Evolutionary conservation across 352 stramenopile genomes (phyloP), one percentile per base, ranked within the genome.

Genomic region (Globisporangium uncinulatum): DNA sequence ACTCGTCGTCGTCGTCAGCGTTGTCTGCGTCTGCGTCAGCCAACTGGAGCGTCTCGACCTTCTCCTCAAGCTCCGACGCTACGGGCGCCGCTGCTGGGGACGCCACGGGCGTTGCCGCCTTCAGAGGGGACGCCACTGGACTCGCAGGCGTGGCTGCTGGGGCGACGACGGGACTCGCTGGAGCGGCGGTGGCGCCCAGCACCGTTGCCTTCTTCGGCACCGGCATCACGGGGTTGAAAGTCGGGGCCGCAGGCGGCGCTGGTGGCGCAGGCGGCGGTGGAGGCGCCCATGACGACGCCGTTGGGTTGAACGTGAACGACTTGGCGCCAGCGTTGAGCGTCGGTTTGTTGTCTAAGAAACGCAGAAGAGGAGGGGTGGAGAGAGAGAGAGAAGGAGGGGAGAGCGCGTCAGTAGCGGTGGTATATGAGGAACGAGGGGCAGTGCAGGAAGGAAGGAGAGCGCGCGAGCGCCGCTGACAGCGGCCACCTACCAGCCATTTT

Each of bases 301-400:
- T 57, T 13, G 79, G 79, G 66, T 93, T 93, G 69, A 93, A 93
- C 45, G 80, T 80, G 71, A 93, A 93, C 53, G 77, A 51, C 64
- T 83, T 85, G 42, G 83, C 83, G 31, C 62, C 57, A 19, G 77
- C 69, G 64, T 83, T 91, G 45, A 93, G 63, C 54, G 57, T 37
- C n/a, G 51, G 46, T 43, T 84, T 84, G 66, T 90, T 90, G 55
- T 78, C 73, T 86, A 48, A 8, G 14, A 44, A 6, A 6, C 39
- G 39, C 11, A n/a, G 6, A 44, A 29, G 24, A 29, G 24, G 4
- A 29, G 24, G 11, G 14, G n/a, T 44, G 13, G 14, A n/a, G 10
- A 44, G 39, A 44, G 39, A 44, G 14, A 17, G 39, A 20, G 11
- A 44, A 44, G 39, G 39, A 17, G 11, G 11, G n/a, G 39, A 29